Evolutionary conservation across 2,329 filamentous ascomycete genomes (phyloP), one percentile per base, ranked within the genome.

Genomic region (Diaporthe aspalathi): DNA sequence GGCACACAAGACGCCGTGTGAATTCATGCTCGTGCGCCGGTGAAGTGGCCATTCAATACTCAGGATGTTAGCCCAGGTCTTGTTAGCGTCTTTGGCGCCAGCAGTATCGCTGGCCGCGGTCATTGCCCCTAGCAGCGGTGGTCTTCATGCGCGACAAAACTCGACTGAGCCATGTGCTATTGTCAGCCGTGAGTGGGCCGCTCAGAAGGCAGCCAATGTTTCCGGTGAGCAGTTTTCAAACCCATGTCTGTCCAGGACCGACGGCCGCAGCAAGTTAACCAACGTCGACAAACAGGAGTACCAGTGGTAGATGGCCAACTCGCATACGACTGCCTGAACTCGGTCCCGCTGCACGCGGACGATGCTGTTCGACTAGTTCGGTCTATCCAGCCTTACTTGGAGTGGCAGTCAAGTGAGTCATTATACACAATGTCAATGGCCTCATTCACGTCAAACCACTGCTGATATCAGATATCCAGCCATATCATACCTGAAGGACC

Each of bases 251-350:
- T 24, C 7, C n/a, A 38, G 20, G 14, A 24, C 12, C 40, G 35
- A 24, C 12, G 14, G 29, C 29, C n/a, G 5, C 60, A 24, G 60
- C 5, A 12, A 24, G 43, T 45, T 65, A 12, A 65, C 27, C 16
- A 24, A 24, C n/a, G 14, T 17, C n/a, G 6, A 35, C 14, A 8
- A 32, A 29, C 16, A 50, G 29, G 43, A 24, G 45, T 65, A 20
- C 60, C 60, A 24, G 38, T 65, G 12, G 57, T 70, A 24, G 68
- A 70, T 27, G 68, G 68, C 16, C 57, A 70, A 27, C 49, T 70
- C 27, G 68, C 68, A 16, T 70, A 70, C n/a, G 68, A 70, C 40
- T 70, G 68, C 22, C 57, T 70, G 3, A 70, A 66, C n/a, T 70
- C 68, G 17, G 68, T 70, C n/a, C 68, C 68, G 17, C 22, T 70